phyloP scores from a whole-genome alignment of 2,329 filamentous ascomycete genomes.

The Alternaria atra region DNA sequence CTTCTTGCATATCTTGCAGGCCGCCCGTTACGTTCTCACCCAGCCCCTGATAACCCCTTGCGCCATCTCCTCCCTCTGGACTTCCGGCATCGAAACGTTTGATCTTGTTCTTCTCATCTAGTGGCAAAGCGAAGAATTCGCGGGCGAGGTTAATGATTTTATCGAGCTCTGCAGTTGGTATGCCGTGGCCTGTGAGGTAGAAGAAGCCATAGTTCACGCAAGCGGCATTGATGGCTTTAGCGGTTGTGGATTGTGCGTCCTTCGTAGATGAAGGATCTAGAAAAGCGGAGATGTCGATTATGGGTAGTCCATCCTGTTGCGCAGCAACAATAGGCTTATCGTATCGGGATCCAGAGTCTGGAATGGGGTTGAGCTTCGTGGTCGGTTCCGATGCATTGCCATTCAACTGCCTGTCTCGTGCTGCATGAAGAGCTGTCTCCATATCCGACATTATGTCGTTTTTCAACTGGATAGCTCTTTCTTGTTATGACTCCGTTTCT shows the following conservation, averaged over 20 bases:
- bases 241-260: constrained; percentile 32
- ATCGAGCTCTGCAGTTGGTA: constrained; percentile 39
- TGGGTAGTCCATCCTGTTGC: constrained; percentile 44
- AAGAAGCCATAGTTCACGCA: constrained; percentile 55
- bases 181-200: constrained; percentile 55
- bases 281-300: constrained; percentile 55
- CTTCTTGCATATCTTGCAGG: constrained; percentile 49
- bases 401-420: constrained; percentile 11
- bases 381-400: not conserved
- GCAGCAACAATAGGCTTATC: constrained; percentile 24
- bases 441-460: constrained; percentile 26
- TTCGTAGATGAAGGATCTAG: constrained; percentile 31
- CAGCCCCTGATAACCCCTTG: constrained; percentile 50
- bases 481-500: not conserved
- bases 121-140: constrained; percentile 45
- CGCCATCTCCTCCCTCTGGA: constrained; percentile 47
- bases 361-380: constrained; percentile 33
- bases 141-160: constrained; percentile 44
- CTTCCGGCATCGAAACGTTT: constrained; percentile 46
- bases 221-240: constrained; percentile 46
- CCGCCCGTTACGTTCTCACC: constrained; percentile 51
- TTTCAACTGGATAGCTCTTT: not conserved
- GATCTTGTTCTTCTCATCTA: constrained; percentile 45
- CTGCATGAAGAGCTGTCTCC: constrained; percentile 18
- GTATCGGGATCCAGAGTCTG: constrained; percentile 17